Conservation (phyloP, 2,329 filamentous ascomycete species). For the Helminthosporium solani region DNA sequence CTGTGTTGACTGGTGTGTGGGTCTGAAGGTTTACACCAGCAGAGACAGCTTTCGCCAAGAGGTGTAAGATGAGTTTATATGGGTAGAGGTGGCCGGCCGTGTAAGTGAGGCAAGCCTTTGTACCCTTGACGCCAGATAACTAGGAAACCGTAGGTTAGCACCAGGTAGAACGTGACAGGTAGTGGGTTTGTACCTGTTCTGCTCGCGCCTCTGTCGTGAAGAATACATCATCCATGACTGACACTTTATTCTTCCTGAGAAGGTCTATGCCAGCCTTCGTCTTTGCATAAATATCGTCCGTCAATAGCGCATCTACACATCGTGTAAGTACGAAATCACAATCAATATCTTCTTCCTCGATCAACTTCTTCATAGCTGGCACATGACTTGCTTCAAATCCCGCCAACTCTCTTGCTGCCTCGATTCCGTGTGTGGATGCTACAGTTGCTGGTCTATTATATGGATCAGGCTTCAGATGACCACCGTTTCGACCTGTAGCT, state of each 20-base stretch:
- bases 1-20: conserved; percentile 9
- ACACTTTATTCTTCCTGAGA: conserved; percentile 7
- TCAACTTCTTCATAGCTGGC: conserved; percentile 9
- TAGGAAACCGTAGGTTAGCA: conserved; percentile 1
- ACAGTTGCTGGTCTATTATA: conserved; percentile 12
- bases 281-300: conserved; percentile 4
- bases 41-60: conserved; percentile 11
- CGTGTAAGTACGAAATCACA: conserved; percentile 16
- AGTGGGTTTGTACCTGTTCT: conserved; percentile 9
- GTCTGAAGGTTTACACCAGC: conserved; percentile 14
- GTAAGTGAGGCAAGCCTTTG: conserved; percentile 14
- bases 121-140: conserved; percentile 12
- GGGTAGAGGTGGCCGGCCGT: conserved; percentile 12
- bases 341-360: conserved; percentile 10
- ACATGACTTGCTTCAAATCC: conserved; percentile 15
- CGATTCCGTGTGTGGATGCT: conserved; percentile 11
- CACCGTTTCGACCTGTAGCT: conserved; percentile 55
- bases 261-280: conserved; percentile 9
- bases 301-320: conserved; percentile 12
- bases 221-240: conserved; percentile 7
- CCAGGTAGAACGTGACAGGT: too few relatives aligned
- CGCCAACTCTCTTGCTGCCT: conserved; percentile 13
- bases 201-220: conserved; percentile 8
- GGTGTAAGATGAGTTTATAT: conserved; percentile 10
- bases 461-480: conserved; percentile 42